These are phyloP conservation scores for Globisporangium cystogenes DNA, from an alignment of 352 stramenopile species.

Conservation along the genomic window DNA sequence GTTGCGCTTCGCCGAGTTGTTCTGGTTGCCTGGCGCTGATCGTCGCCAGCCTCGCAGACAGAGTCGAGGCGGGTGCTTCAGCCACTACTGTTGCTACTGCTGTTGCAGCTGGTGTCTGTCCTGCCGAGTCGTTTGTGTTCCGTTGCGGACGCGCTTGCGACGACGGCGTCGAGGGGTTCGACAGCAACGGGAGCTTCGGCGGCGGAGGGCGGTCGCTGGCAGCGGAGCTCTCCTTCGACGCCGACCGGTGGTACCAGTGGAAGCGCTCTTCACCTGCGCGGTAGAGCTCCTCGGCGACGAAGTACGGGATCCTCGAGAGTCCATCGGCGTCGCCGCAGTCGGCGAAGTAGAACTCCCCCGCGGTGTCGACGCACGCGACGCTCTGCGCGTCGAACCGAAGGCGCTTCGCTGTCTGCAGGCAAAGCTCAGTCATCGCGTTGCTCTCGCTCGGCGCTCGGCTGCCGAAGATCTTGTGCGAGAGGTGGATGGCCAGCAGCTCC, in stretches of 20 bases:
- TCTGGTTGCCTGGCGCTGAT: neutral
- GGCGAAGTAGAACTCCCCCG: conserved; percentile 29
- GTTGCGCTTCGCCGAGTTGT: neutral
- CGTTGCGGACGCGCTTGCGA: neutral
- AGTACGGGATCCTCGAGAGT: conserved; percentile 24
- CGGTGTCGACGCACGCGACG: conserved; percentile 17
- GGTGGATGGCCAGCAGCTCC: conserved; percentile 33
- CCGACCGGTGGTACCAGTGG: conserved; percentile 51
- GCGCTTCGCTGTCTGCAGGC: conserved; percentile 18
- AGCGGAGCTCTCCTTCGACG: conserved; percentile 15
- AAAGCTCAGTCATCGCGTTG: neutral
- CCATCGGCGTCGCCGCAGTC: conserved; percentile 42
- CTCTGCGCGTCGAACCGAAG: conserved; percentile 31
- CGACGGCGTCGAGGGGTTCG: neutral
- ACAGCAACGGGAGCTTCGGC: neutral
- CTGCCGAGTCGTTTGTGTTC: neutral
- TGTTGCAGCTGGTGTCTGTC: neutral
- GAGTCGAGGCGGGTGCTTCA: too few species aligned
- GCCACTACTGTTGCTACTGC: too few species aligned
- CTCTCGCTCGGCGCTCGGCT: conserved; percentile 1
- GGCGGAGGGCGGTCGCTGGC: neutral
- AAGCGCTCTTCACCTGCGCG: conserved; percentile 48
- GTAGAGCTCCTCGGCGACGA: conserved; percentile 31
- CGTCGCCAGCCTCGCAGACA: too few species aligned
- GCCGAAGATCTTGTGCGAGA: conserved; percentile 25